Conservation (phyloP, 179 eudicot species). For the Beta macrorhiza region DNA sequence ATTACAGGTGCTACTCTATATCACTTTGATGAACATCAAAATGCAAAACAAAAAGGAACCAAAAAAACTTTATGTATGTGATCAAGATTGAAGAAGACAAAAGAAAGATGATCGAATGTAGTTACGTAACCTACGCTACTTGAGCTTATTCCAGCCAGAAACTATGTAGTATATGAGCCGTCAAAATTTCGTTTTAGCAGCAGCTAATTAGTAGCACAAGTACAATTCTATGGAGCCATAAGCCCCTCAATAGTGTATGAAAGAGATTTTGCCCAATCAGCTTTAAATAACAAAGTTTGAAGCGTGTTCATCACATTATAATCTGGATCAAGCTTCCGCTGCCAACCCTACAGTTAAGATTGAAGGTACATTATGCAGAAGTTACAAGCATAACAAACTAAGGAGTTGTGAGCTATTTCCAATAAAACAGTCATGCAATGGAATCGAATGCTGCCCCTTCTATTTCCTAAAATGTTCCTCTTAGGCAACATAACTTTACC, state of each 20-base stretch:
- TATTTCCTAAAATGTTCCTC: background rate
- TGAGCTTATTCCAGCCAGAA: slow-evolving; percentile 20
- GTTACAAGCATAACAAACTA: background rate
- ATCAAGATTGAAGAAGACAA: background rate
- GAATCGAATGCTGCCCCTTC: background rate
- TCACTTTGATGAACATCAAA: slow-evolving; percentile 16
- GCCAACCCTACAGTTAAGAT: slow-evolving; percentile 62
- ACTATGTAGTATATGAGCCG: slow-evolving; percentile 19
- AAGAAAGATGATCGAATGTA: background rate
- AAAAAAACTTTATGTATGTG: background rate
- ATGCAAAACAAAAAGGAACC: background rate
- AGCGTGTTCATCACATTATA: slow-evolving; percentile 75
- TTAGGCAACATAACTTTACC: too few species aligned
- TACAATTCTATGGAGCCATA: slow-evolving; percentile 62
- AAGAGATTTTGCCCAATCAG: slow-evolving; percentile 77
- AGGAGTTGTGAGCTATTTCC: background rate
- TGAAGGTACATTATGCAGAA: background rate
- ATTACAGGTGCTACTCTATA: slow-evolving; percentile 27
- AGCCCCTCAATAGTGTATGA: slow-evolving; percentile 81
- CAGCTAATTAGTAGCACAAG: slow-evolving; percentile 9
- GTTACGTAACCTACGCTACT: slow-evolving; percentile 17
- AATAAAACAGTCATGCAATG: background rate
- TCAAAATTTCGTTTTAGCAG: slow-evolving; percentile 29
- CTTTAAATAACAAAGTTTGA: slow-evolving; percentile 67
- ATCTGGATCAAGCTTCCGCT: slow-evolving; percentile 82